phyloP scores from a whole-genome alignment of 495 filamentous ascomycete species.

The Tirmania nivea region DNA sequence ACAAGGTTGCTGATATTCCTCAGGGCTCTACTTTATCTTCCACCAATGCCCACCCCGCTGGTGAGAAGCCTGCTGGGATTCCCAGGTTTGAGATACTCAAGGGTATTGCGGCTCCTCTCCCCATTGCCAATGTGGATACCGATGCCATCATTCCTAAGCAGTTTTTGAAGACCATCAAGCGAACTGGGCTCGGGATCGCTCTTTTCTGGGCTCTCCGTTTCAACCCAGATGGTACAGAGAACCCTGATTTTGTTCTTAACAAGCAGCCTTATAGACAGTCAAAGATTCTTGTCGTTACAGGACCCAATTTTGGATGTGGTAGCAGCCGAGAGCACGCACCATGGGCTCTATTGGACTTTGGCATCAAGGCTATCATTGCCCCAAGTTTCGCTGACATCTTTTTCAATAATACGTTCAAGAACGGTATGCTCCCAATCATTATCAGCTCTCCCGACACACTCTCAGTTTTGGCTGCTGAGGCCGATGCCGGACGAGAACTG shows the following conservation, averaged over 20 bases:
- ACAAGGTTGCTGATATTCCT: conserved; percentile 56
- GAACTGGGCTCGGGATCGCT: conserved; percentile 72
- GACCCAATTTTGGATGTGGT: conserved; percentile 89
- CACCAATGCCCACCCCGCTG: conserved; percentile 20
- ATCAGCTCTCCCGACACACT: conserved; percentile 47
- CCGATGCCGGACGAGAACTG: conserved; percentile 60
- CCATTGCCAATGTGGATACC: conserved; percentile 68
- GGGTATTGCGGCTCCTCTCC: conserved; percentile 68
- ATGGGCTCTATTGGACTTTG: conserved; percentile 92
- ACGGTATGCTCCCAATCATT: conserved; percentile 84
- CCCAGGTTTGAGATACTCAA: conserved; percentile 62
- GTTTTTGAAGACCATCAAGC: conserved; percentile 98
- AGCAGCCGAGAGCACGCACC: conserved; percentile 88
- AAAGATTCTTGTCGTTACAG: conserved; percentile 86
- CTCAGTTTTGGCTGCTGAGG: conserved; percentile 53
- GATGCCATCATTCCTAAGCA: conserved; percentile 99
- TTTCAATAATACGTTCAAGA: conserved; percentile 99
- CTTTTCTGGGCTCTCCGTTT: conserved; percentile 71
- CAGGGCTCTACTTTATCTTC: conserved; percentile 40
- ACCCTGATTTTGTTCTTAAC: conserved; percentile 73
- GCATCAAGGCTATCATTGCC: conserved; percentile 82
- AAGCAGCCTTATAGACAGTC: conserved; percentile 61
- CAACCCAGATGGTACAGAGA: conserved; percentile 47
- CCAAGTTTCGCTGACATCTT: conserved; percentile 92
- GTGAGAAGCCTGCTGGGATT: conserved; percentile 28